A percentile compares a stretch with the other conserved stretches of the same genome.
Conservation (phyloP, 1,139 yeast species). For the Taphrina communis region DNA sequence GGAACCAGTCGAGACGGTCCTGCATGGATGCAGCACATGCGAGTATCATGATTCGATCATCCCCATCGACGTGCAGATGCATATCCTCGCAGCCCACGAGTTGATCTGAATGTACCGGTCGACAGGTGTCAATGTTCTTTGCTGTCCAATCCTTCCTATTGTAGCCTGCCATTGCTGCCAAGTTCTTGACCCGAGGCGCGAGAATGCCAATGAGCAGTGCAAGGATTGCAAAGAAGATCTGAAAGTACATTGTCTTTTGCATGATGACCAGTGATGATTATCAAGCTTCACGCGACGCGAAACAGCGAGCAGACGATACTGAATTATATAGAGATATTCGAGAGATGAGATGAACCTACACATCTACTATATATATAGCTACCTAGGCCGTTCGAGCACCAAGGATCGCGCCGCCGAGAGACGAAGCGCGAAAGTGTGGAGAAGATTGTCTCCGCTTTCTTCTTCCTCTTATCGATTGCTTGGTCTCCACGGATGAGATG, state of each 20-base stretch:
- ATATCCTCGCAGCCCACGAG: constrained; percentile 37
- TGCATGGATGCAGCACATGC: constrained; percentile 29
- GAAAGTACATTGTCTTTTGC: constrained; percentile 31
- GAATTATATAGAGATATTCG: no score
- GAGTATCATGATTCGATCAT: constrained; percentile 28
- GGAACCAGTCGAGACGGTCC: constrained; percentile 40
- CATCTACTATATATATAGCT: no score
- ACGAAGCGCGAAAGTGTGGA: constrained; percentile 4
- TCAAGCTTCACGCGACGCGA: neutral
- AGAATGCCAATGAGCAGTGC: constrained; percentile 17
- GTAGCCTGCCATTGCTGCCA: constrained; percentile 27
- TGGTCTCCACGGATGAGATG: neutral
- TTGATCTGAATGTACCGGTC: constrained; percentile 19
- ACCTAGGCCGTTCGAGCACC: no score
- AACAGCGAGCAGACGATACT: no score
- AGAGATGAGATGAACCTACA: no score
- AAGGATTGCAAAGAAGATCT: constrained; percentile 12
- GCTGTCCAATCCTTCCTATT: constrained; percentile 18
- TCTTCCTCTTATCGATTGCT: constrained; percentile 5
- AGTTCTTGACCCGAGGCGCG: constrained; percentile 28
- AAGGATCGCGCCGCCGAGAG: no score
- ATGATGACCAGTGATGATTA: neutral
- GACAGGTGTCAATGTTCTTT: constrained; percentile 27
- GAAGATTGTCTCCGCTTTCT: neutral
- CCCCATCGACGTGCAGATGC: constrained; percentile 36